Base-by-base conservation (phyloP, 352 stramenopile species). In the Pythium rishiriense region DNA sequence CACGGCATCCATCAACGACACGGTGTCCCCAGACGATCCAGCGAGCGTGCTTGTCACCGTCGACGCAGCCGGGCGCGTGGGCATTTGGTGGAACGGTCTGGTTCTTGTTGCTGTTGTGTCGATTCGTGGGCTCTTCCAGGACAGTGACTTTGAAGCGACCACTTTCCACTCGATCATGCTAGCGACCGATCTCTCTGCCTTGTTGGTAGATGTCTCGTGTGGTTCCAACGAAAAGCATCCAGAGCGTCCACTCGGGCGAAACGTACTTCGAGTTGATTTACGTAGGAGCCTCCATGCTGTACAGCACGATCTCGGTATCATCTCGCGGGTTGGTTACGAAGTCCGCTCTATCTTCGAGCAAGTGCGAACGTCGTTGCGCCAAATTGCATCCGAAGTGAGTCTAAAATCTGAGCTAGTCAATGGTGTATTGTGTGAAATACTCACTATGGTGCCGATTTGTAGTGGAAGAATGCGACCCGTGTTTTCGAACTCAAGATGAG, bases 401-500 rank as follows among this genome's bases (percentile, higher is more conserved):
- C 3, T 33, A n/a, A n/a, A n/a, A n/a, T 2, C 9, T 17, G 11
- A 12, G n/a, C 14, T 4, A 43, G 14, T n/a, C 37, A 39, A n/a
- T n/a, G n/a, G n/a, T n/a, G n/a, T n/a, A n/a, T n/a, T n/a, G n/a
- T n/a, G n/a, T n/a, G n/a, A n/a, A n/a, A n/a, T n/a, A n/a, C n/a
- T n/a, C n/a, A n/a, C n/a, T n/a, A n/a, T 21, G 14, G 5, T 43
- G 37, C 1, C 37, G 31, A 12, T n/a, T 49, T 37, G 11, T 41
- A 81, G 69, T 93, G 84, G 84, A 91, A 90, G 70, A 90, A 81
- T 57, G 80, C 84, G n/a, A 90, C 70, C 8, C 76, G 77, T 19
- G 75, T 90, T 26, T 91, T 93, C 50, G 84, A 93, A 48, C 67
- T 91, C 19, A 93, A 93, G 53, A 88, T 93, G 72, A 76, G 78